Conservation (phyloP, 805 yeast genomes). For the Cyberlindnera subsufficiens region DNA sequence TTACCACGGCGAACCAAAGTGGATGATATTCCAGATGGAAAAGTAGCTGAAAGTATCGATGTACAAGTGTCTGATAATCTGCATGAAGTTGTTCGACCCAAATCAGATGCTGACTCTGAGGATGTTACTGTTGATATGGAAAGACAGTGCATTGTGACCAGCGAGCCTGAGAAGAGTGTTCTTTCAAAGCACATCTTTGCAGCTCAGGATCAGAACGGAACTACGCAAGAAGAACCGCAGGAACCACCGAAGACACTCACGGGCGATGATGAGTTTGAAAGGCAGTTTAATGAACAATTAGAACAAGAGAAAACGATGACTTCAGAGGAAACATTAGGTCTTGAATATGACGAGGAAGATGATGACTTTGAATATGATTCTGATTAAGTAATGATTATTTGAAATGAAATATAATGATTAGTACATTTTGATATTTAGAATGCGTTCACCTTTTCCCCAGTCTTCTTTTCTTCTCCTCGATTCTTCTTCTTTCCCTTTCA, state of each 20-base stretch:
- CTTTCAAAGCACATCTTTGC: no score
- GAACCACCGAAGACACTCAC: conserved; percentile 1
- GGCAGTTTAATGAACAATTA: conserved; percentile 9
- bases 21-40: no score
- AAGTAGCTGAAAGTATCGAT: no score
- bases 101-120: conserved; percentile 1
- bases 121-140: background rate
- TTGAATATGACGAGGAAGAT: conserved; percentile 24
- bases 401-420: background rate
- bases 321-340: background rate
- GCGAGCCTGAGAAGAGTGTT: no score
- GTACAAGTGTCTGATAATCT: no score
- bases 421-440: background rate
- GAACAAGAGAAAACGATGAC: conserved; percentile 5
- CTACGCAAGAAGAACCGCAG: background rate
- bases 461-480: conserved; percentile 42
- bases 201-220: no score
- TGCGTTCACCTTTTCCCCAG: conserved; percentile 13
- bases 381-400: conserved; percentile 12
- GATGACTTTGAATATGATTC: conserved; percentile 37
- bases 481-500: conserved; percentile 46
- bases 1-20: background rate
- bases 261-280: conserved; percentile 17
- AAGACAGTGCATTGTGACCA: no score
- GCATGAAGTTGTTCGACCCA: background rate